Percentiles rank a stretch among this genome's conserved stretches.
phyloP scores from a whole-genome alignment of 2,329 filamentous ascomycete genomes.

The Pleomassaria siparia region DNA sequence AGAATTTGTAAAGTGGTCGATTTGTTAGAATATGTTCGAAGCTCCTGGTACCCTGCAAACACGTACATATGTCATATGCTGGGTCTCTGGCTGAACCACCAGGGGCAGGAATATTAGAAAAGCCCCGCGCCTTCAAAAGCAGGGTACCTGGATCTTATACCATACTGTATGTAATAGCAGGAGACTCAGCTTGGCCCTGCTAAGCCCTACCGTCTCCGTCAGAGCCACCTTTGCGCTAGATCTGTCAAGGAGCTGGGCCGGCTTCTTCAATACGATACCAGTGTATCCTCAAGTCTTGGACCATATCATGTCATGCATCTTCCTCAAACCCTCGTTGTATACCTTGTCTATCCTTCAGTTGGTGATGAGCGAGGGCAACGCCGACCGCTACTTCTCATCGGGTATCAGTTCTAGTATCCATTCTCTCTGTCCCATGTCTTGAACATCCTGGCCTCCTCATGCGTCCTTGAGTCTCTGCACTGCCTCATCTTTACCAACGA shows the following conservation, averaged over 20 bases:
- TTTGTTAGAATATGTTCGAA: too few relatives aligned
- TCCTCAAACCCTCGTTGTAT: not conserved
- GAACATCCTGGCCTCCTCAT: constrained; percentile 2
- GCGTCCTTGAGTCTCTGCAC: constrained; percentile 51
- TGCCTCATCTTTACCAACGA: constrained; percentile 62
- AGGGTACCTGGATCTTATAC: too few relatives aligned
- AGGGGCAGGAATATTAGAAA: too few relatives aligned
- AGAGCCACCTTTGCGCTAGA: not conserved
- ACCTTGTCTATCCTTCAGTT: not conserved
- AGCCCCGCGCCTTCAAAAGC: too few relatives aligned
- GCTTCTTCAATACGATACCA: too few relatives aligned
- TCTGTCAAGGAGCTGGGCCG: too few relatives aligned
- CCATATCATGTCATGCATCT: not conserved
- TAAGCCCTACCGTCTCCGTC: not conserved
- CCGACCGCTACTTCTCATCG: constrained; percentile 5
- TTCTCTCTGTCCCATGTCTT: not conserved
- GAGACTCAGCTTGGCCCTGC: not conserved
- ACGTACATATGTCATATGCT: too few relatives aligned
- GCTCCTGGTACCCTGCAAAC: too few relatives aligned
- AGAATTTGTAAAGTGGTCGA: too few relatives aligned
- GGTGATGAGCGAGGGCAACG: constrained; percentile 1
- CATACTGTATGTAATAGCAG: too few relatives aligned
- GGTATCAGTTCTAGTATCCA: constrained; percentile 4
- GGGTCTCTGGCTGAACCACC: too few relatives aligned
- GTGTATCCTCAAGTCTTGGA: not conserved